Evolutionary conservation across 306 rosid genomes (phyloP).

Genomic region (Lablab purpureus): DNA sequence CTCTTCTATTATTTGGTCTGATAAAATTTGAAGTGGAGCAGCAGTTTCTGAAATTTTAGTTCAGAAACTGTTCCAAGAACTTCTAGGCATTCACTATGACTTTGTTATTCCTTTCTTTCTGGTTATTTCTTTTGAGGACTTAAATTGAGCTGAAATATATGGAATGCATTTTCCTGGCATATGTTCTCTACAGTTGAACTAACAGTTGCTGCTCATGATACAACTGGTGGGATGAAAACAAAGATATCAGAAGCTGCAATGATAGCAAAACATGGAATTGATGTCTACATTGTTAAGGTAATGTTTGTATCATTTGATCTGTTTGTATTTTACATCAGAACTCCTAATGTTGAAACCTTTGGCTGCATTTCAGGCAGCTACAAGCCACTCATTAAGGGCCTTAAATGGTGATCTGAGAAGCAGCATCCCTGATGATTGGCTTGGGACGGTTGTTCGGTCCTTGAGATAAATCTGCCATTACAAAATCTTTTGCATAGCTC

Average conservation of each 20-base stretch:
- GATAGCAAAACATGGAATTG: constrained; percentile 90
- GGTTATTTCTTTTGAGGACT: background rate
- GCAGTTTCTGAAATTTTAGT: constrained; percentile 3
- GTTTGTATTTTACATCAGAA: constrained; percentile 12
- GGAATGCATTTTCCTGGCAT: constrained; percentile 13
- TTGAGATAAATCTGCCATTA: constrained; percentile 40
- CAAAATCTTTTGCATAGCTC: constrained; percentile 31
- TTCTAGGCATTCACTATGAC: background rate
- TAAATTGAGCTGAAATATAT: background rate
- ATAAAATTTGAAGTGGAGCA: background rate
- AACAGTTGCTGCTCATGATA: constrained; percentile 81
- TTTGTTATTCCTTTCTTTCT: constrained; percentile 1
- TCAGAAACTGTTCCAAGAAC: background rate
- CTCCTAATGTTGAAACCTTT: constrained; percentile 36
- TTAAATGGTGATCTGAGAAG: constrained; percentile 73
- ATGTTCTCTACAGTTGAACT: constrained; percentile 60
- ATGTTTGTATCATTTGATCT: background rate
- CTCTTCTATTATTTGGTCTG: constrained; percentile 17
- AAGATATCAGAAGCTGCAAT: constrained; percentile 88
- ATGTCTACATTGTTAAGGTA: constrained; percentile 88
- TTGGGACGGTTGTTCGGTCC: constrained; percentile 77
- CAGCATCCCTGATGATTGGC: constrained; percentile 85
- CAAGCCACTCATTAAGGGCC: constrained; percentile 77
- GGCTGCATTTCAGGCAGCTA: constrained; percentile 76
- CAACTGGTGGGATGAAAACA: constrained; percentile 90